Base-by-base conservation (phyloP, 306 rosid genomes). In the Acacia crassicarpa region DNA sequence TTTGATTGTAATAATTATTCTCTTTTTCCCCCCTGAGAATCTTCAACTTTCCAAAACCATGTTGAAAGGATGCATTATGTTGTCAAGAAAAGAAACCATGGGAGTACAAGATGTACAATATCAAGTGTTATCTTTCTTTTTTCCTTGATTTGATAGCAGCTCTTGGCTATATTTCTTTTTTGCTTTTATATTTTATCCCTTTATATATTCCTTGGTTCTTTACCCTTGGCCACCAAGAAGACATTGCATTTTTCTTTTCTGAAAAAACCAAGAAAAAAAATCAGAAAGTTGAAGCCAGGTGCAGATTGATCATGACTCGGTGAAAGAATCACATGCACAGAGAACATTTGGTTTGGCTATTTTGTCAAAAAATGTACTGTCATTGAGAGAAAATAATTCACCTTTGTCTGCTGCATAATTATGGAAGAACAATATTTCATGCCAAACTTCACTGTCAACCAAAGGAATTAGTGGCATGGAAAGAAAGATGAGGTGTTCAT, bases 81-180 rank as follows among this genome's bases (percentile, higher is more conserved):
- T 77, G 81, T 65, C 35, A 65, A 11, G 81, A 62, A n/a, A 32
- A 14, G 41, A 72, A 72, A 32, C 44, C 23, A 1, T 13, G 38
- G 4, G 78, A 80, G 67, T 81, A 73, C 30, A 44, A 15, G 75
- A 58, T 58, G 61, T 81, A 81, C 84, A 35, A 10, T 3, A 61
- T 48, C 43, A 16, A 16, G 12, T 62, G 22, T 74, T 10, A 40
- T 20, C 27, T 53, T 38, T 81, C 2, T 20, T 40, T 23, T 74
- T 41, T 33, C 49, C 23, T 65, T 65, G 68, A 48, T 45, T 8
- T 82, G 43, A 75, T 66, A 48, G 58, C 27, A 32, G 56, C 38
- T 76, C 6, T 41, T 11, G 54, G 38, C 44, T 63, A 35, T 74
- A 25, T 75, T 72, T 62, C 35, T 81, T 65, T 61, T 65, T 20